phyloP scores from a whole-genome alignment of 805 yeast species.

The Pichia heedii region DNA sequence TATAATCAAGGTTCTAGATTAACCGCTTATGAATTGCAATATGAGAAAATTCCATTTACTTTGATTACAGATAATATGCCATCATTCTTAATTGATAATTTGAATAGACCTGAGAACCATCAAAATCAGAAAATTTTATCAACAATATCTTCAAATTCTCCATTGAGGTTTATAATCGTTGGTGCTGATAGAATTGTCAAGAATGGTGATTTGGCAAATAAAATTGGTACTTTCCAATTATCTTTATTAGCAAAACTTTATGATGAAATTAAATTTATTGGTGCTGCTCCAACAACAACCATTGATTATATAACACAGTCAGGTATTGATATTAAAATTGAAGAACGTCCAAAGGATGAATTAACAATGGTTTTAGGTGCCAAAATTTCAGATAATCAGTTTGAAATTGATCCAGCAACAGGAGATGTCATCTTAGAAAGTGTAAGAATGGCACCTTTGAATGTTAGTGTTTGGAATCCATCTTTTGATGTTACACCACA shows the following conservation, averaged over 20 bases:
- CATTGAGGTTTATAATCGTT: constrained; percentile 81
- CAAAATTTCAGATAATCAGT: constrained; percentile 29
- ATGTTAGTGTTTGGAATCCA: constrained; percentile 89
- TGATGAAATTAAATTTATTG: constrained; percentile 69
- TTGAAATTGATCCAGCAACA: constrained; percentile 21
- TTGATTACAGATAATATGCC: constrained; percentile 89
- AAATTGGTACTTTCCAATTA: constrained; percentile 89
- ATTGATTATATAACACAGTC: constrained; percentile 57
- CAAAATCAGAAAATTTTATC: constrained; percentile 12
- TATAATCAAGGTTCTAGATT: constrained; percentile 93
- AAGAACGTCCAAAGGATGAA: constrained; percentile 78
- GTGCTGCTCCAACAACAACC: constrained; percentile 93
- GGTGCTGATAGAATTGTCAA: constrained; percentile 93
- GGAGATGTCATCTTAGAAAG: constrained; percentile 30
- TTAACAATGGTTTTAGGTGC: constrained; percentile 71
- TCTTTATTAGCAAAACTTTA: constrained; percentile 61
- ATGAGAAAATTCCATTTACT: constrained; percentile 82
- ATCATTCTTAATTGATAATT: constrained; percentile 55
- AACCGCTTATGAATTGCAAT: constrained; percentile 83
- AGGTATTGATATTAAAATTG: constrained; percentile 77
- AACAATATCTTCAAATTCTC: constrained; percentile 34
- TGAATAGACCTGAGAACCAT: constrained; percentile 21
- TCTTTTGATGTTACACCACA: constrained; percentile 92
- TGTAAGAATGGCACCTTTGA: constrained; percentile 78
- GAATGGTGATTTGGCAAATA: constrained; percentile 95